Evolutionary conservation across 768 basidiomycete genomes (phyloP).

Genomic region (Pholiota microspora): DNA sequence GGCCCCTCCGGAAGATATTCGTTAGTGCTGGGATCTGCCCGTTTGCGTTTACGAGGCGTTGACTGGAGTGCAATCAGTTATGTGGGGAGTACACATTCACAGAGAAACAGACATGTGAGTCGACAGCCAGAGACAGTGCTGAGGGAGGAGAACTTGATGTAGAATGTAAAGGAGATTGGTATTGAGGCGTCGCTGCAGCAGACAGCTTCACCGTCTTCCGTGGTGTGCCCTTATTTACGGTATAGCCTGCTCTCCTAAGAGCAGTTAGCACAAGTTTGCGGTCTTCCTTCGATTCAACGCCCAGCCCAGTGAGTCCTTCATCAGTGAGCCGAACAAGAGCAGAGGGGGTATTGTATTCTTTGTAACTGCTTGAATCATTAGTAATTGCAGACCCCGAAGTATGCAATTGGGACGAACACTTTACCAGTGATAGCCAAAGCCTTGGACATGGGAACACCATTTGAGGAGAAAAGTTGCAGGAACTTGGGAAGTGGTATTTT

Average conservation of each 20-base stretch:
- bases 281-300: conserved; percentile 63
- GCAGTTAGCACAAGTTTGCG: conserved; percentile 59
- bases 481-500: conserved; percentile 66
- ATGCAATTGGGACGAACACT: conserved; percentile 42
- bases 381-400: not conserved
- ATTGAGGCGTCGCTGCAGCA: conserved; percentile 7
- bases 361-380: conserved; percentile 52
- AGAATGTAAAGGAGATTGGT: conserved; percentile 10
- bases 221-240: conserved; percentile 26
- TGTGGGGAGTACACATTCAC: not conserved
- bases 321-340: conserved; percentile 60
- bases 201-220: conserved; percentile 12
- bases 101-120: conserved; percentile 25
- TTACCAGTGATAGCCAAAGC: conserved; percentile 73
- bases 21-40: conserved; percentile 43
- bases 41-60: conserved; percentile 28
- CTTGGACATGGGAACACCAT: conserved; percentile 55
- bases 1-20: conserved; percentile 56
- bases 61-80: not conserved
- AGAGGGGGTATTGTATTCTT: conserved; percentile 60
- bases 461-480: conserved; percentile 60
- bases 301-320: conserved; percentile 51
- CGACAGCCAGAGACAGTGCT: conserved; percentile 22
- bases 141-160: conserved; percentile 14
- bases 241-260: conserved; percentile 64